Evolutionary conservation across 2,329 filamentous ascomycete genomes (phyloP).

Genomic region (Epichloe gansuensis): DNA sequence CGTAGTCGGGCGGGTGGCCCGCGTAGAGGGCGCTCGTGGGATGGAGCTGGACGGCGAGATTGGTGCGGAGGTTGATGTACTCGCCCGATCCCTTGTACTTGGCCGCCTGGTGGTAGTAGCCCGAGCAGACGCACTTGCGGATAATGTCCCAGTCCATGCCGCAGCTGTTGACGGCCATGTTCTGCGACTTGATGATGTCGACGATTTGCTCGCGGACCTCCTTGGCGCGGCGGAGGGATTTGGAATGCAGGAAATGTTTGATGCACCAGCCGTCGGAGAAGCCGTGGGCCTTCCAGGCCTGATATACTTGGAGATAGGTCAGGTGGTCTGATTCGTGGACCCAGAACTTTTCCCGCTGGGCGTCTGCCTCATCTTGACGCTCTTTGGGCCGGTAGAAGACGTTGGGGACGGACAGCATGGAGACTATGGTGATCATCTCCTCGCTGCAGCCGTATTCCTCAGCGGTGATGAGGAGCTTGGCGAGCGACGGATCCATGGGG

Average conservation of each 20-base stretch:
- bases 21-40: constrained; percentile 90
- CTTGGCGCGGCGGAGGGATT: constrained; percentile 78
- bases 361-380: constrained; percentile 89
- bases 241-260: constrained; percentile 89
- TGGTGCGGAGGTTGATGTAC: constrained; percentile 92
- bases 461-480: constrained; percentile 86
- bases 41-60: constrained; percentile 86
- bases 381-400: constrained; percentile 97
- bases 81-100: constrained; percentile 94
- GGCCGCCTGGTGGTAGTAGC: constrained; percentile 96
- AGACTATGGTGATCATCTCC: constrained; percentile 96
- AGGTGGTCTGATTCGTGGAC: constrained; percentile 95
- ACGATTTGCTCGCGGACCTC: constrained; percentile 88
- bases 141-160: constrained; percentile 97
- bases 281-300: constrained; percentile 86
- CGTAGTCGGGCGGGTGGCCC: constrained; percentile 90
- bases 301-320: constrained; percentile 89
- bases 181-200: constrained; percentile 90
- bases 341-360: constrained; percentile 94
- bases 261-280: constrained; percentile 85
- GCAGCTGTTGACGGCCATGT: constrained; percentile 76
- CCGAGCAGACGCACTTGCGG: constrained; percentile 90
- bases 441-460: constrained; percentile 86
- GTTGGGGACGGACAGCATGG: constrained; percentile 91
- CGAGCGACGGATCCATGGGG: constrained; percentile 92